Conservation (phyloP, 2,329 filamentous ascomycete species). For the Pyrenophora teres region DNA sequence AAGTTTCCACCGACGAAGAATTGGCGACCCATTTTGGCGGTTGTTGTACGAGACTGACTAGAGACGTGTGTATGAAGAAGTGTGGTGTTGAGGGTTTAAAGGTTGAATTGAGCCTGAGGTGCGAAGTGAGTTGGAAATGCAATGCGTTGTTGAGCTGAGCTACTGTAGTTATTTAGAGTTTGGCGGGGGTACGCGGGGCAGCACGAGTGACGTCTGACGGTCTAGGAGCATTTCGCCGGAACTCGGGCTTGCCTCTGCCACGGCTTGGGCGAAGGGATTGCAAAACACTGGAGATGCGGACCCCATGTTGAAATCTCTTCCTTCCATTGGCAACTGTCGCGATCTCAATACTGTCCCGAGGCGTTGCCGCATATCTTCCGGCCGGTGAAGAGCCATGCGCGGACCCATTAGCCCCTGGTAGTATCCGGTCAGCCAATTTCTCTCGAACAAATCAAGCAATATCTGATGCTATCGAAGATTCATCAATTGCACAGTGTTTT, state of each 20-base stretch:
- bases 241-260: slow-evolving; percentile 31
- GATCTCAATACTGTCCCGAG: not conserved
- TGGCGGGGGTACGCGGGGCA: slow-evolving; percentile 34
- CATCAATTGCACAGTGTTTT: not conserved
- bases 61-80: slow-evolving; percentile 12
- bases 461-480: not conserved
- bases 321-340: slow-evolving; percentile 7
- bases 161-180: slow-evolving; percentile 22
- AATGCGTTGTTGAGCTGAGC: slow-evolving; percentile 42
- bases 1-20: slow-evolving; percentile 99
- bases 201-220: slow-evolving; percentile 18
- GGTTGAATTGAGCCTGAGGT: slow-evolving; percentile 11
- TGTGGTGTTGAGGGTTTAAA: not conserved
- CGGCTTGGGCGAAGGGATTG: slow-evolving; percentile 13
- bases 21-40: slow-evolving; percentile 84
- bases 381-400: not conserved
- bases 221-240: slow-evolving; percentile 32
- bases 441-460: too few relatives aligned
- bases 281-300: slow-evolving; percentile 35
- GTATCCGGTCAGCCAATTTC: not conserved
- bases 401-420: too few relatives aligned
- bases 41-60: slow-evolving; percentile 20
- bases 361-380: too few relatives aligned
- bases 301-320: slow-evolving; percentile 17
- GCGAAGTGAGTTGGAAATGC: slow-evolving; percentile 18